phyloP scores from a whole-genome alignment of 495 filamentous ascomycete species.

The Aspergillus ostianus region DNA sequence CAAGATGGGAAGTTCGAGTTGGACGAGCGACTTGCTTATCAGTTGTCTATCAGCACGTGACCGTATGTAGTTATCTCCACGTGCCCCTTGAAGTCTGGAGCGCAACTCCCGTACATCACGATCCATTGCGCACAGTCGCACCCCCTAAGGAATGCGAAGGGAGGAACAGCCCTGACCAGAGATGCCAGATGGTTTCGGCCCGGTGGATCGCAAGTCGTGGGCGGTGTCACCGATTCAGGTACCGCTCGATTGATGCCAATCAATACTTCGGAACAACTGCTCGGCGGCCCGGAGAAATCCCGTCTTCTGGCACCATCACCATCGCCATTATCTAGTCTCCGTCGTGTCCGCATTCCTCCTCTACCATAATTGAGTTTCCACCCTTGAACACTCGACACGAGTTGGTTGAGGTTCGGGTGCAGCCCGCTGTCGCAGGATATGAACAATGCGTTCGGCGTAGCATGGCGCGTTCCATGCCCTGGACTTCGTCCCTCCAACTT shows the following conservation, averaged over 20 bases:
- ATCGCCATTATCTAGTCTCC: background rate
- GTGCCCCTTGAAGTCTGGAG: background rate
- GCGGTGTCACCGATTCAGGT: no score
- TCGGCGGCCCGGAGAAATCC: conserved; percentile 17
- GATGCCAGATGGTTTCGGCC: no score
- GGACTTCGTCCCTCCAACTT: conserved; percentile 34
- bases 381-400: background rate
- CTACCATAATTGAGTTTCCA: background rate
- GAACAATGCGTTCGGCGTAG: conserved; percentile 46
- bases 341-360: background rate
- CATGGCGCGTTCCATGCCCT: conserved; percentile 47
- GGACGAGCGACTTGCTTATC: conserved; percentile 3
- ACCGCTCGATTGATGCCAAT: background rate
- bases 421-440: conserved; percentile 36
- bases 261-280: conserved; percentile 18
- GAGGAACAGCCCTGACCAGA: no score
- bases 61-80: background rate
- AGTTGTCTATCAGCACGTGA: conserved; percentile 18
- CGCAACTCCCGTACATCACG: no score
- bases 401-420: conserved; percentile 7
- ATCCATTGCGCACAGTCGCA: no score
- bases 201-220: no score
- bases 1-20: no score
- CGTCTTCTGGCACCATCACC: background rate
- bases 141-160: no score